Conservation (phyloP, 2,329 filamentous ascomycete genomes). For the Epichloe scottii region DNA sequence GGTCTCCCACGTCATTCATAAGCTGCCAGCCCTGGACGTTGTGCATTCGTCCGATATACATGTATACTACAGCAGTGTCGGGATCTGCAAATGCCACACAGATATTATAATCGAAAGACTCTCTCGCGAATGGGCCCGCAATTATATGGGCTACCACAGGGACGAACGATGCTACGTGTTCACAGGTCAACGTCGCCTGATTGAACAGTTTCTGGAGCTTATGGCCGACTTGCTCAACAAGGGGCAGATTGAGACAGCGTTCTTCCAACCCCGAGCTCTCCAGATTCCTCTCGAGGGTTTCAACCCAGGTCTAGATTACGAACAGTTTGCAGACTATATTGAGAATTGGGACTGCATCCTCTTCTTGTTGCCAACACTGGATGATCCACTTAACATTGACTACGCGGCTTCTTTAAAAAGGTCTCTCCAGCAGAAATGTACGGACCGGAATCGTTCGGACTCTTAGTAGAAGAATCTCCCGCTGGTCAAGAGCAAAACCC, state of each 20-base stretch:
- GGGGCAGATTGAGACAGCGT: not conserved
- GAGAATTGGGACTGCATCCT: conserved; percentile 1
- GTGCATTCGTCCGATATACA: conserved; percentile 1
- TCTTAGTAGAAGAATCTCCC: not conserved
- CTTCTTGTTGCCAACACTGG: not conserved
- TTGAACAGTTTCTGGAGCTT: conserved; percentile 2
- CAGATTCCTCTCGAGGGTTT: not conserved
- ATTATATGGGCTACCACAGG: conserved; percentile 6
- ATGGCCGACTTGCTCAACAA: not conserved
- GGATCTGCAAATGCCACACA: not conserved
- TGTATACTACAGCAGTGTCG: not conserved
- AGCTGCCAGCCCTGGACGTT: not conserved
- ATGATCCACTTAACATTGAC: conserved; percentile 1
- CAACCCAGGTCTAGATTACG: not conserved
- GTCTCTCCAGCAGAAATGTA: not conserved
- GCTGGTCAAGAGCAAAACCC: not conserved
- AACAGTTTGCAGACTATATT: conserved; percentile 2
- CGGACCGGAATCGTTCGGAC: not conserved
- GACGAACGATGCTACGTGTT: conserved; percentile 6
- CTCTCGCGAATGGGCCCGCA: not conserved
- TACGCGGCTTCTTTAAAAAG: not conserved
- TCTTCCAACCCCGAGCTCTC: not conserved
- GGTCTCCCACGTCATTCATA: not conserved
- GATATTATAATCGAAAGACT: not conserved
- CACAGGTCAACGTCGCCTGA: conserved; percentile 6